Conservation (phyloP, 2,329 filamentous ascomycete genomes). For the Periconia macrospinosa region DNA sequence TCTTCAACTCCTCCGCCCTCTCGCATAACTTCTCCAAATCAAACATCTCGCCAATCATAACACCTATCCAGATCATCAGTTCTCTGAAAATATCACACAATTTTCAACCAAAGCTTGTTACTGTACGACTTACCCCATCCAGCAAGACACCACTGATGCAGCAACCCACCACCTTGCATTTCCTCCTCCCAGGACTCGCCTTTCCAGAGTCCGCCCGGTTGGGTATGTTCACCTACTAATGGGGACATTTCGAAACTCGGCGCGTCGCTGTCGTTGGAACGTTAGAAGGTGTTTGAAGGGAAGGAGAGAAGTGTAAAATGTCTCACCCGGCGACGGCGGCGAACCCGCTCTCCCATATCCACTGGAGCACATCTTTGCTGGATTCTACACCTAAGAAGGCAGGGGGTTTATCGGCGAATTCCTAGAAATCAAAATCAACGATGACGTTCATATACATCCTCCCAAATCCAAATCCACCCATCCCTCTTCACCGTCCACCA, state of each 20-base stretch:
- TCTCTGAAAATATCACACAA: neutral
- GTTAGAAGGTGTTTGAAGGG: neutral
- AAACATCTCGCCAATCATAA: slow-evolving; percentile 46
- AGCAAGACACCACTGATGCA: slow-evolving; percentile 38
- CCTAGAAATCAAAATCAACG: slow-evolving; percentile 3
- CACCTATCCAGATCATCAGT: slow-evolving; percentile 12
- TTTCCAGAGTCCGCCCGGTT: slow-evolving; percentile 36
- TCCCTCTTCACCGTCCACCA: no score
- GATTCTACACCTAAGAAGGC: slow-evolving; percentile 46
- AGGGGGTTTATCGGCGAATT: slow-evolving; percentile 31
- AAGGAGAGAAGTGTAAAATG: neutral
- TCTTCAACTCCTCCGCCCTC: slow-evolving; percentile 55
- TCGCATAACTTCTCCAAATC: slow-evolving; percentile 55
- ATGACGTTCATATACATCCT: no score
- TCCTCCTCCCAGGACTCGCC: slow-evolving; percentile 38
- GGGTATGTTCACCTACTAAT: slow-evolving; percentile 36
- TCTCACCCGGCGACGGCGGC: slow-evolving; percentile 47
- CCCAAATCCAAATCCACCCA: no score
- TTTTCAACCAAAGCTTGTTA: neutral
- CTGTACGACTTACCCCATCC: slow-evolving; percentile 31
- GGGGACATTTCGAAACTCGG: slow-evolving; percentile 50
- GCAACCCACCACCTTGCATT: slow-evolving; percentile 38
- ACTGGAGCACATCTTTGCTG: slow-evolving; percentile 40
- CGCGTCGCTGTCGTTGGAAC: slow-evolving; percentile 23
- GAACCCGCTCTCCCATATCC: slow-evolving; percentile 53